Conservation (phyloP, 352 stramenopile genomes). For the Pelagophyceae sp. region DNA sequence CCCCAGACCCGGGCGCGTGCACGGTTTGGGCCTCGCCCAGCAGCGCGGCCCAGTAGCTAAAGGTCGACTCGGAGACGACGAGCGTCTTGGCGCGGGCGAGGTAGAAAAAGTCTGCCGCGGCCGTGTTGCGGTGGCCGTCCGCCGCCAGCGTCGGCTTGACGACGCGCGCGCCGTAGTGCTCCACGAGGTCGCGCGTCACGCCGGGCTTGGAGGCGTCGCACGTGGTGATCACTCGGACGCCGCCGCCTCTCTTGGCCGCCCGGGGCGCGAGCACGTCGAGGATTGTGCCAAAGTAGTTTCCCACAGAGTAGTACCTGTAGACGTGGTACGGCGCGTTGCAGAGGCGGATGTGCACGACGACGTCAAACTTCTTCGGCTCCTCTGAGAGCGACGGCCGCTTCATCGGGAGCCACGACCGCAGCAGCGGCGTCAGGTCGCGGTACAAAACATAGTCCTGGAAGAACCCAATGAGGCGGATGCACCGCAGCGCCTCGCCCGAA, state of each 20-base stretch:
- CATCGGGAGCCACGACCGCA: not conserved
- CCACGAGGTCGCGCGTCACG: not conserved
- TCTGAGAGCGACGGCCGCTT: too few relatives aligned
- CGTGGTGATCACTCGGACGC: not conserved
- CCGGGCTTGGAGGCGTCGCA: not conserved
- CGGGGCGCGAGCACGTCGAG: not conserved
- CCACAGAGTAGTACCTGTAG: not conserved
- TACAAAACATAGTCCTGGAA: not conserved
- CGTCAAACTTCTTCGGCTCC: not conserved
- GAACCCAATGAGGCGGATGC: not conserved
- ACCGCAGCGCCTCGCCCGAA: not conserved
- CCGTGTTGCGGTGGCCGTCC: not conserved
- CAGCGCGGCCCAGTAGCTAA: not conserved
- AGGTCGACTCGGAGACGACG: not conserved
- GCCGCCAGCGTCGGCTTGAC: not conserved
- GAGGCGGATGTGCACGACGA: slow-evolving; percentile 1
- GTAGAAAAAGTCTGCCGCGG: slow-evolving; percentile 1
- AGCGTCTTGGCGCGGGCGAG: not conserved
- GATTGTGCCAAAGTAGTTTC: not conserved
- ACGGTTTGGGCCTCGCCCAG: not conserved
- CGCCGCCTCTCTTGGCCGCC: not conserved
- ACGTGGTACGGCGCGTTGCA: not conserved
- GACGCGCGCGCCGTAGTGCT: not conserved
- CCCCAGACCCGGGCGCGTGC: not conserved
- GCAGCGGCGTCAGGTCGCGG: not conserved